Conservation (phyloP, 2,329 filamentous ascomycete genomes). For the Apiospora malaysiana region DNA sequence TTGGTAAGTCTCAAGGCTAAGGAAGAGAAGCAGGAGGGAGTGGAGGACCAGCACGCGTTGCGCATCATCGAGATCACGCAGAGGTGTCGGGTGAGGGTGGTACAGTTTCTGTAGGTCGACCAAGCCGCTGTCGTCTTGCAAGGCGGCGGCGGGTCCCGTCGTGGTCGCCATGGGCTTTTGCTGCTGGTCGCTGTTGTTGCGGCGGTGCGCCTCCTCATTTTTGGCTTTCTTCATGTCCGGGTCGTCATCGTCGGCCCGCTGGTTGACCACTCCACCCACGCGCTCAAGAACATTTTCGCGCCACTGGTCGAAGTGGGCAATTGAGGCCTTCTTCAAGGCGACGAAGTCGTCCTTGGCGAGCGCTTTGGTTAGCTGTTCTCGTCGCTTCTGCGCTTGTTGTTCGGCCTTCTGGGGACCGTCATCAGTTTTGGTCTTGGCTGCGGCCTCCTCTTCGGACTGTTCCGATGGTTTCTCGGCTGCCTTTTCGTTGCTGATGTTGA, state of each 20-base stretch:
- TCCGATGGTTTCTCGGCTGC: conserved; percentile 15
- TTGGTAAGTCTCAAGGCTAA: conserved; percentile 80
- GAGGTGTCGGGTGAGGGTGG: conserved; percentile 64
- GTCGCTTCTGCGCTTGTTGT: conserved; percentile 29
- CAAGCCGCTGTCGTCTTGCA: conserved; percentile 45
- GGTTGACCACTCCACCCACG: conserved; percentile 38
- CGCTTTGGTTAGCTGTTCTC: conserved; percentile 31
- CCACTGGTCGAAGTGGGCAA: conserved; percentile 39
- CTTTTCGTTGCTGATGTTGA: conserved; percentile 18
- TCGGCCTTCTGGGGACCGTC: conserved; percentile 8
- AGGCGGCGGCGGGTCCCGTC: neutral
- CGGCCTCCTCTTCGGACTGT: neutral
- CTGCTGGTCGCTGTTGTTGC: neutral
- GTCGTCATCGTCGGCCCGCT: conserved; percentile 27
- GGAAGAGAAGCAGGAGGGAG: conserved; percentile 71
- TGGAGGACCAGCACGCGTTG: conserved; percentile 73
- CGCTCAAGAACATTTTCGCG: conserved; percentile 37
- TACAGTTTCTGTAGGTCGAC: conserved; percentile 58
- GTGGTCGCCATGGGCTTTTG: neutral
- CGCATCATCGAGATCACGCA: conserved; percentile 64
- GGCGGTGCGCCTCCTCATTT: conserved; percentile 20
- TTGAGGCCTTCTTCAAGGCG: conserved; percentile 34
- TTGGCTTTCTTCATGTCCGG: conserved; percentile 27
- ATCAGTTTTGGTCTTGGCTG: neutral
- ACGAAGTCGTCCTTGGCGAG: conserved; percentile 33